Base-by-base conservation (phyloP, 2,329 filamentous ascomycete species). In the Curvularia hawaiiensis region DNA sequence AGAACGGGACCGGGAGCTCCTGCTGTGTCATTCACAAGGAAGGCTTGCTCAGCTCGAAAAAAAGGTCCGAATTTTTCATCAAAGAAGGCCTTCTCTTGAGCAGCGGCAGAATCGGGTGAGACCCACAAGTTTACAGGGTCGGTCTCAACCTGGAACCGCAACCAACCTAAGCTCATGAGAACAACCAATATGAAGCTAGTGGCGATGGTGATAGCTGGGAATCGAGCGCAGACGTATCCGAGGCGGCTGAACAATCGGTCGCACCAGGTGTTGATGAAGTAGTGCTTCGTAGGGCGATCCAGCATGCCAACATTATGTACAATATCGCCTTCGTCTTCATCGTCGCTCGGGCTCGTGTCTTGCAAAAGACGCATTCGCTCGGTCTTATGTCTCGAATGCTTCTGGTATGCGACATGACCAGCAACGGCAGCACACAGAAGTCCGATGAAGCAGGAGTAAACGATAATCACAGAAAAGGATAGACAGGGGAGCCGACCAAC, bases 41-140 rank as follows among this genome's bases (percentile, higher is more conserved):
- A 99, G 0, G 88, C 86, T 77, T 99, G 95, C 75, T 99, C 91
- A 0, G 93, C 90, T 40, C 95, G 90, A 78, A 95, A 99, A 72
- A 99, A 99, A 0, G 94, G 92, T 0, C 95, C 96, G 73, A 99
- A 99, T 67, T 92, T 92, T 35, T 85, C 76, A 73, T 99, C 96
- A 64, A 98, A 99, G 73, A 96, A 99, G 1, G 85, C 84, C 79
- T 99, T 99, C 74, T 99, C 94, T 72, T 92, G 85, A 0, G 95
- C 95, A 20, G 96, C 94, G 48, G 88, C 86, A 4, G 95, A 98
- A 9, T 90, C 90, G 8, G 95, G 95, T 68, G 94, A 93, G n/a
- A 99, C 95, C 95, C 95, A 99, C 9, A 99, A 81, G 47, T 90
- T 88, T 11, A 96, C 95, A 6, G 95, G 95, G 61, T 98, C 90